Conservation (phyloP, 106 monocot genomes). For the Agapanthus africanus region DNA sequence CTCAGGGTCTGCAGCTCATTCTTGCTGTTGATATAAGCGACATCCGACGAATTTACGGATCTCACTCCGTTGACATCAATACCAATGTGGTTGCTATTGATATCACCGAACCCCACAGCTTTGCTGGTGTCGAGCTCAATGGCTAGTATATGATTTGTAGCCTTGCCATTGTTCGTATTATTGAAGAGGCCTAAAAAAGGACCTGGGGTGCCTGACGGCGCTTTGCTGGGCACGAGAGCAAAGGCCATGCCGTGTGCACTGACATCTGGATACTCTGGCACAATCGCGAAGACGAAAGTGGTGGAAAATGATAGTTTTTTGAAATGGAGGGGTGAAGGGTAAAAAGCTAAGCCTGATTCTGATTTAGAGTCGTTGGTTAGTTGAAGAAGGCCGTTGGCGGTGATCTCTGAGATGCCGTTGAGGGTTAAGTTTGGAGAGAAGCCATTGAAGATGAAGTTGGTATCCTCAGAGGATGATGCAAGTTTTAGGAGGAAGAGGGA, state of each 20-base stretch:
- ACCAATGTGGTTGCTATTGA: constrained; percentile 25
- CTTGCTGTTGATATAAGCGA: background rate
- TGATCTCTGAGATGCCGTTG: constrained; percentile 16
- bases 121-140: constrained; percentile 38
- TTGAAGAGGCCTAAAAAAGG: constrained; percentile 42
- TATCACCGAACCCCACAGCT: constrained; percentile 15
- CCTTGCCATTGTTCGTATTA: constrained; percentile 7
- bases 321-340: constrained; percentile 14
- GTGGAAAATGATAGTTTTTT: constrained; percentile 25
- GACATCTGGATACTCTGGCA: constrained; percentile 8
- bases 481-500: background rate
- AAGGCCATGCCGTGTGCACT: constrained; percentile 30
- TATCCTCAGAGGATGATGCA: background rate
- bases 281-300: constrained; percentile 25
- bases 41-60: constrained; percentile 4
- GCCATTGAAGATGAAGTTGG: constrained; percentile 31
- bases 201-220: background rate
- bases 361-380: constrained; percentile 29
- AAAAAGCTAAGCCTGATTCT: constrained; percentile 15
- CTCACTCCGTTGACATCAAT: constrained; percentile 20
- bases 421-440: constrained; percentile 19
- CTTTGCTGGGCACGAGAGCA: constrained; percentile 7
- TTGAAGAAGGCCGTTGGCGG: constrained; percentile 19
- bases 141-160: constrained; percentile 16
- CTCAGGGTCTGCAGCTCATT: constrained; percentile 3